These are phyloP conservation scores for Cladophialophora psammophila DNA, from an alignment of 2,329 filamentous ascomycete genomes.

Conservation along the genomic window DNA sequence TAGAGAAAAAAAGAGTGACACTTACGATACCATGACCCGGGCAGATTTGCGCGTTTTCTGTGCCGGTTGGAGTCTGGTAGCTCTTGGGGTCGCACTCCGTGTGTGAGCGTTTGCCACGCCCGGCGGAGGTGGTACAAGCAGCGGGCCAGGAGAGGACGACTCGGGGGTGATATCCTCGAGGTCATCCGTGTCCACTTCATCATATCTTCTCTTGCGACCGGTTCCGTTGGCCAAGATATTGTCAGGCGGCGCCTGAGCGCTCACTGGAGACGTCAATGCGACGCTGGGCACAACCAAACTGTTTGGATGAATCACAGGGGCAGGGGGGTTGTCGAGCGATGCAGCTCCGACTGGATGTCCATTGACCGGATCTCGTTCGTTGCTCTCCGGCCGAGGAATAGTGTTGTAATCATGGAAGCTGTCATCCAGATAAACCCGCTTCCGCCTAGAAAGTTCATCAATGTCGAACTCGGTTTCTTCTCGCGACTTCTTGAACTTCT, in stretches of 20 bases:
- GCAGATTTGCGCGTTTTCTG: conserved; percentile 69
- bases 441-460: conserved; percentile 35
- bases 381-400: conserved; percentile 34
- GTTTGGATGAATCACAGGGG: conserved; percentile 39
- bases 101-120: conserved; percentile 61
- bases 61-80: conserved; percentile 50
- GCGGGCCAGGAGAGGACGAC: conserved; percentile 41
- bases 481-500: conserved; percentile 31
- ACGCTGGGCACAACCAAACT: conserved; percentile 35
- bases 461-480: conserved; percentile 33
- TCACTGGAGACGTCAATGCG: conserved; percentile 46
- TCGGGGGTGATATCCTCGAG: conserved; percentile 41
- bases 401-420: conserved; percentile 39
- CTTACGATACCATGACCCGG: conserved; percentile 71
- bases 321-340: conserved; percentile 24
- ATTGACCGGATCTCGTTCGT: conserved; percentile 34
- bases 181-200: conserved; percentile 41
- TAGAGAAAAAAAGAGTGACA: conserved; percentile 25
- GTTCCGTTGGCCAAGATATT: conserved; percentile 47
- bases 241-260: conserved; percentile 46
- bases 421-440: conserved; percentile 30
- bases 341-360: conserved; percentile 20
- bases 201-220: conserved; percentile 37
- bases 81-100: conserved; percentile 46
- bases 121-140: conserved; percentile 43